A percentile compares a stretch with the other conserved stretches of the same genome.
These are phyloP conservation scores for Pontederia crassipes DNA, from an alignment of 176 grass and related monocot species.

Conservation along the genomic window DNA sequence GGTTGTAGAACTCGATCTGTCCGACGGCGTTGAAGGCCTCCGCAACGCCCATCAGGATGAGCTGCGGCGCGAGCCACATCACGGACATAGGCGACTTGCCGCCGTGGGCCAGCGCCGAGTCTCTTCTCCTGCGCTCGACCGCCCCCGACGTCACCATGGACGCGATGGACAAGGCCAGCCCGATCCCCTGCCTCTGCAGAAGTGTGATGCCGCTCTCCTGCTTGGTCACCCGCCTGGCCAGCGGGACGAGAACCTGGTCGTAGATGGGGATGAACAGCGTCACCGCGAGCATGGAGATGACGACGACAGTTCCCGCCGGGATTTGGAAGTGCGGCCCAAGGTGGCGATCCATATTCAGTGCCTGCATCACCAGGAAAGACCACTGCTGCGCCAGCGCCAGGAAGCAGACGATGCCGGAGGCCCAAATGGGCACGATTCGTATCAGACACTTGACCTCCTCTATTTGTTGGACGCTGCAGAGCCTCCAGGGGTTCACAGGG, in stretches of 20 bases:
- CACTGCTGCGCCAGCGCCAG: conserved; percentile 52
- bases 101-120: conserved; percentile 53
- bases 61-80: conserved; percentile 63
- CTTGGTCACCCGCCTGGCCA: conserved; percentile 35
- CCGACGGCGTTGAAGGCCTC: conserved; percentile 58
- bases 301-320: conserved; percentile 41
- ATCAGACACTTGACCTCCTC: conserved; percentile 82
- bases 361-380: conserved; percentile 52
- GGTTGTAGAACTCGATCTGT: conserved; percentile 81
- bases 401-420: conserved; percentile 51
- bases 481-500: conserved; percentile 41
- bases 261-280: conserved; percentile 53
- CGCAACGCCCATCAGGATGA: conserved; percentile 56
- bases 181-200: conserved; percentile 75
- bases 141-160: conserved; percentile 69
- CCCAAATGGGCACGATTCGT: conserved; percentile 56
- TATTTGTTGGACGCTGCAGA: conserved; percentile 64
- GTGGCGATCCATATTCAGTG: conserved; percentile 45
- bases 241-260: conserved; percentile 49
- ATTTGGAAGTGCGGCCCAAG: conserved; percentile 48
- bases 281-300: conserved; percentile 39
- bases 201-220: conserved; percentile 53
- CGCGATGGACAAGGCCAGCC: conserved; percentile 31
- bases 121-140: conserved; percentile 46
- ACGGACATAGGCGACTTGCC: conserved; percentile 46